Evolutionary conservation across 1,284 basidiomycete genomes (phyloP), one percentile per base, ranked within the genome.

Genomic region (Ustilago nuda): DNA sequence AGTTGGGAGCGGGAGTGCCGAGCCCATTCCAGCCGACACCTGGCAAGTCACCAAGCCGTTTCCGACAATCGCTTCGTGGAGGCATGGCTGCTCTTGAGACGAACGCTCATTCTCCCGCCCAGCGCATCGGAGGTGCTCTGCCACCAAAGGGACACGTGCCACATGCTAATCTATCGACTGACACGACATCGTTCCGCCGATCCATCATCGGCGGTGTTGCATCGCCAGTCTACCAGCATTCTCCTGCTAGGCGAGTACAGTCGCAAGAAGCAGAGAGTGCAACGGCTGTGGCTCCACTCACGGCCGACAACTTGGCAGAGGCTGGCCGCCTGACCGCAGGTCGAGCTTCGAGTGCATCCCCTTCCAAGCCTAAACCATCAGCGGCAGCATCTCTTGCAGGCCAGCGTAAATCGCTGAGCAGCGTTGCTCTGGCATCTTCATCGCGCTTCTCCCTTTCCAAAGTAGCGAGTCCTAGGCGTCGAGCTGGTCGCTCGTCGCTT

Each of bases 121-220:
- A 69, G 51, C 74, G 74, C 46, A 61, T 72, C 27, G 66, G 70
- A 30, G 70, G 69, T 13, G 32, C 39, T 8, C 27, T 67, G 12
- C 66, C 63, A 23, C 74, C 70, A 3, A 59, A 48, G 12, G 74
- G 61, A 41, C 56, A 66, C 19, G 36, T 57, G 6, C 51, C 61
- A n/a, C 57, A 50, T 13, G 43, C 56, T 2, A 58, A 35, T 32
- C 17, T 60, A 12, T 61, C 66, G 6, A 56, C 58, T 43, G 63
- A 73, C 53, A 48, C 61, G 4, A 78, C 66, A 43, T 71, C 78
- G 11, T 81, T 81, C 76, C 71, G 79, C 12, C 76, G 72, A 52
- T 81, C 81, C 65, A 76, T 82, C 61, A 77, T 79, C 5, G 81
- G 79, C 32, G 79, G 73, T 30, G 58, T 82, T 9, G 69, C 76